phyloP scores from a whole-genome alignment of 2,329 filamentous ascomycete species.

The Fusarium sp. region DNA sequence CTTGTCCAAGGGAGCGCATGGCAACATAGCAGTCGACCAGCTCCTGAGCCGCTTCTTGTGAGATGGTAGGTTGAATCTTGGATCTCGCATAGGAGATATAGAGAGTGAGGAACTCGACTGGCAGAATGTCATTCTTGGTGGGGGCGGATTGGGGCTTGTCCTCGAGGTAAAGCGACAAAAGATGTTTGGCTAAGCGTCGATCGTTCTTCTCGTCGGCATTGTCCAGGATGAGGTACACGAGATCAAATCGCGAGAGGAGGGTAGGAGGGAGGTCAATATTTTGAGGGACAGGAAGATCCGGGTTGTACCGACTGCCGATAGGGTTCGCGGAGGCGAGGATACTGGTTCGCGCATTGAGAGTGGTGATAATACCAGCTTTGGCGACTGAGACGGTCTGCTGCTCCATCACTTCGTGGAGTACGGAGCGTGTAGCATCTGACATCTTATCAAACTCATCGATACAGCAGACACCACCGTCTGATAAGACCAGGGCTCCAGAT shows the following conservation, averaged over 20 bases:
- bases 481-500: constrained; percentile 80
- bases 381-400: constrained; percentile 87
- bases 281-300: constrained; percentile 92
- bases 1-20: constrained; percentile 92
- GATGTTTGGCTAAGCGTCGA: constrained; percentile 86
- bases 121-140: constrained; percentile 79
- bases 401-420: constrained; percentile 89
- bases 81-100: constrained; percentile 97
- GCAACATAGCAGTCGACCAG: constrained; percentile 89
- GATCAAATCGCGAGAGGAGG: constrained; percentile 91
- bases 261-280: constrained; percentile 98
- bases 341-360: constrained; percentile 92
- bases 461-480: constrained; percentile 84
- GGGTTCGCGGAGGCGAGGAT: constrained; percentile 98
- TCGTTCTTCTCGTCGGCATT: constrained; percentile 91
- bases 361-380: constrained; percentile 95
- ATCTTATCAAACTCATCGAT: constrained; percentile 91
- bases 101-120: constrained; percentile 92
- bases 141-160: constrained; percentile 88
- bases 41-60: constrained; percentile 80
- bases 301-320: constrained; percentile 97
- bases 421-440: constrained; percentile 80
- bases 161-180: constrained; percentile 96
- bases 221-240: constrained; percentile 96
- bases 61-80: constrained; percentile 84